Percentiles rank a stretch among this genome's conserved stretches.
Evolutionary conservation across 1,139 yeast species (phyloP).

Genomic region (Arxiozyma telluris): DNA sequence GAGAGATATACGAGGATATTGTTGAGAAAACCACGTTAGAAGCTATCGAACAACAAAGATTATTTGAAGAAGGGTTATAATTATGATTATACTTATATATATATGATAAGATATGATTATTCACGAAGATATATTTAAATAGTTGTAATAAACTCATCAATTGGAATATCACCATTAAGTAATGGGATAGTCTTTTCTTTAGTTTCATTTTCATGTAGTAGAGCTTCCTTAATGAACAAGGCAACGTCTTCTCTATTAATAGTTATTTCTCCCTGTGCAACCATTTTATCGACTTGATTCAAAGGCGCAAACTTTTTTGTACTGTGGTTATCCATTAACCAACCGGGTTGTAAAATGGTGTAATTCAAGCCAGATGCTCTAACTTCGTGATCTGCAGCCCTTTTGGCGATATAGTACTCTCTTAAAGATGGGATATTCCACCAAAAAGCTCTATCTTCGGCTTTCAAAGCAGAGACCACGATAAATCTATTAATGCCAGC

Average conservation of each 20-base stretch:
- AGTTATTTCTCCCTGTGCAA: background rate
- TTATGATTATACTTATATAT: background rate
- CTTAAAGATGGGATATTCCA: constrained; percentile 30
- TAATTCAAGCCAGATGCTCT: constrained; percentile 37
- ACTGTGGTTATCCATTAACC: constrained; percentile 33
- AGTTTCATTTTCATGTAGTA: constrained; percentile 24
- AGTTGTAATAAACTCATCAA: constrained; percentile 20
- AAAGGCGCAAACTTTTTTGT: constrained; percentile 34
- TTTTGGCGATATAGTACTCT: constrained; percentile 44
- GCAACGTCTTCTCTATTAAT: constrained; percentile 29
- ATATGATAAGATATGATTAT: too few relatives aligned
- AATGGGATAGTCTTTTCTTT: constrained; percentile 23
- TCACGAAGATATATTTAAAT: constrained; percentile 9
- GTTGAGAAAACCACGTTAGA: constrained; percentile 47
- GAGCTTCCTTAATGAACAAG: constrained; percentile 13
- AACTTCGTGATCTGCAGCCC: constrained; percentile 45
- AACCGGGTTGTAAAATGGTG: constrained; percentile 48
- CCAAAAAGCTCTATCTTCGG: constrained; percentile 42
- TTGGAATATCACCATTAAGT: constrained; percentile 29
- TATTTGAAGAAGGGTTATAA: constrained; percentile 35
- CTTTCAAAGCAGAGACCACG: constrained; percentile 49
- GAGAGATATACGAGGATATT: constrained; percentile 47
- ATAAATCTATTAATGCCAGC: constrained; percentile 43
- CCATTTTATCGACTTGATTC: constrained; percentile 11
- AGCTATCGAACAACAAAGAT: constrained; percentile 62